Base-by-base conservation (phyloP, 83 land plant genomes). In the Thuja plicata region DNA sequence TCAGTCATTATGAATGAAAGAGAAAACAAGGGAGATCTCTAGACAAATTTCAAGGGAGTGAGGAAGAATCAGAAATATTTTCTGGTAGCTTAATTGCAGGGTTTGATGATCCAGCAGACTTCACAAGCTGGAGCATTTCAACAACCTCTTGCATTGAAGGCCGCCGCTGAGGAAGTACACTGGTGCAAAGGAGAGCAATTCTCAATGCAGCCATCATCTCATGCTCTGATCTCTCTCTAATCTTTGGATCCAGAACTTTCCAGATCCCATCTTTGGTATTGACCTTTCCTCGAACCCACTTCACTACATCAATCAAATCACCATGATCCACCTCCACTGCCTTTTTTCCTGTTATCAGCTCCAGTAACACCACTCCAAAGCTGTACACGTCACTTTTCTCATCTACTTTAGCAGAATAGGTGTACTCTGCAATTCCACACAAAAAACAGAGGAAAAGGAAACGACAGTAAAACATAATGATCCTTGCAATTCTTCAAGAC, bases 351-450 rank as follows among this genome's bases (percentile, higher is more conserved):
- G 93, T 92, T 37, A 94, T 82, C 37, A 94, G 93, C 89, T 94
- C 92, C 74, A 94, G 76, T 70, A 94, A 82, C 40, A 94, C 90
- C 8, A 94, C 94, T 24, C 96, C 96, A 86, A 88, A 94, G 89
- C 93, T 88, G 88, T 93, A 93, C 30, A 91, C 92, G 87, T 94
- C 96, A 91, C 91, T 94, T 43, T 93, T 84, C 60, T 93, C 93
- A 0, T 93, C 90, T 40, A 92, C 90, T 66, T 92, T 94, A 89
- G 92, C 89, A 21, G 82, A 86, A 89, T 89, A 92, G 62, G 84
- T 89, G 19, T 84, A 38, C 78, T 94, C 94, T 94, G 94, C 86
- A 73, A 74, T 37, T 43, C 74, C 54, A n/a, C 38, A 24, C 46
- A 66, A 86, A 46, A 74, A 8, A 74, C 35, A 12, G 9, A 32